These are phyloP conservation scores for Floccularia luteovirens DNA, from an alignment of 768 basidiomycete genomes.

Conservation along the genomic window DNA sequence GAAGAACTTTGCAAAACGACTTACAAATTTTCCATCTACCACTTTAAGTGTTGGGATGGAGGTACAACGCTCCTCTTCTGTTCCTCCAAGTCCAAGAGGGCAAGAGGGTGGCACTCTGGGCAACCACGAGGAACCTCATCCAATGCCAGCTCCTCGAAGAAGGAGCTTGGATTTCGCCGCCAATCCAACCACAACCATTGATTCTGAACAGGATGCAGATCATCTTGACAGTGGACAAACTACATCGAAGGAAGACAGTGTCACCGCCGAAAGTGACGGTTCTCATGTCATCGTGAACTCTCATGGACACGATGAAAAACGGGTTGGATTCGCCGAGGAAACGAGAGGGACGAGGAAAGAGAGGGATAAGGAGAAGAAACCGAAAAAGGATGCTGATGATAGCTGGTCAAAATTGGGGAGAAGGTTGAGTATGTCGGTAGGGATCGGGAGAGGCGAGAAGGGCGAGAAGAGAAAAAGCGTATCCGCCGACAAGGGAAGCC, in stretches of 20 bases:
- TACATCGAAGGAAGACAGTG: constrained; percentile 11
- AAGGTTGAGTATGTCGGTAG: constrained; percentile 54
- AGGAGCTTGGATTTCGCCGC: constrained; percentile 30
- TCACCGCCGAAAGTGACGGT: constrained; percentile 18
- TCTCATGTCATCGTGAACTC: constrained; percentile 16
- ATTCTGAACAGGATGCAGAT: constrained; percentile 10
- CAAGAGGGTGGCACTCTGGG: constrained; percentile 16
- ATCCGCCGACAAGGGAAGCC: constrained; percentile 15
- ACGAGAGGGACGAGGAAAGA: constrained; percentile 20
- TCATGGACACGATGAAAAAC: constrained; percentile 26
- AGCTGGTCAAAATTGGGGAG: constrained; percentile 60
- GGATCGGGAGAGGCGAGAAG: constrained; percentile 39
- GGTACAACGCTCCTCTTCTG: constrained; percentile 48
- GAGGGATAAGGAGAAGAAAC: constrained; percentile 22
- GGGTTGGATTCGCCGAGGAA: constrained; percentile 25
- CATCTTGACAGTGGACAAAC: constrained; percentile 7
- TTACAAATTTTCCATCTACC: constrained; percentile 31
- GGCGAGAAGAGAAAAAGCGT: constrained; percentile 26
- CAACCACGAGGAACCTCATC: constrained; percentile 26
- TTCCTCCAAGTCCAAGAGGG: constrained; percentile 35
- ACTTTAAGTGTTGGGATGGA: constrained; percentile 12
- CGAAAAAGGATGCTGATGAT: constrained; percentile 19
- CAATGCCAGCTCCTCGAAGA: constrained; percentile 28
- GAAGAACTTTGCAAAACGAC: constrained; percentile 62
- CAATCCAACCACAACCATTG: no score